phyloP scores from a whole-genome alignment of 805 yeast species.

The Nakazawaea ambrosiae region DNA sequence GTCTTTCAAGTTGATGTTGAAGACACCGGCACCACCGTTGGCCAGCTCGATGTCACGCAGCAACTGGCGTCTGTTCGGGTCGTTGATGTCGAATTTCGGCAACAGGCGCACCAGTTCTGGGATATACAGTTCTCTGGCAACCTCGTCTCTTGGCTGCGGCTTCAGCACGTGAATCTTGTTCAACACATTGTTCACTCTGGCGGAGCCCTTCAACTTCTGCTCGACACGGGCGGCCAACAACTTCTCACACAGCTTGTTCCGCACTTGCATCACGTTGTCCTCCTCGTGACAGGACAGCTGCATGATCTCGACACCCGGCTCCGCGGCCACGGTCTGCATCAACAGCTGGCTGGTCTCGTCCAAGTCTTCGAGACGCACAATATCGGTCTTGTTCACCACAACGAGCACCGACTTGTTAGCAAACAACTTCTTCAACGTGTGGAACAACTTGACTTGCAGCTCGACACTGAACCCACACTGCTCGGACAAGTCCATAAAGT shows the following conservation, averaged over 20 bases:
- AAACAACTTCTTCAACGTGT: constrained; percentile 93
- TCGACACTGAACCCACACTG: constrained; percentile 98
- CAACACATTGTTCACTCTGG: constrained; percentile 80
- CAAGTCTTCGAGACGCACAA: constrained; percentile 78
- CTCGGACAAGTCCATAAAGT: constrained; percentile 97
- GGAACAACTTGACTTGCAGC: constrained; percentile 95
- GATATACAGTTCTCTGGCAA: constrained; percentile 69
- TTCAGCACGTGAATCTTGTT: constrained; percentile 93
- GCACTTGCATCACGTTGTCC: constrained; percentile 90
- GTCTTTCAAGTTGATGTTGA: constrained; percentile 87
- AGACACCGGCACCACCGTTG: constrained; percentile 99
- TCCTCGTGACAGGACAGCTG: constrained; percentile 90
- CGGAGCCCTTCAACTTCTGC: constrained; percentile 89
- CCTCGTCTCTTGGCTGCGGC: constrained; percentile 85
- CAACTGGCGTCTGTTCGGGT: constrained; percentile 74
- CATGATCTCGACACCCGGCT: constrained; percentile 86
- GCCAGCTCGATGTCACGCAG: constrained; percentile 88
- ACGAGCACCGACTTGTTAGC: constrained; percentile 96
- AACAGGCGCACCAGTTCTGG: constrained; percentile 65
- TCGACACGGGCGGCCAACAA: constrained; percentile 92
- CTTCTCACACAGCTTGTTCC: constrained; percentile 97
- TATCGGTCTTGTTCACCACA: constrained; percentile 92
- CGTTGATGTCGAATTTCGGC: constrained; percentile 67
- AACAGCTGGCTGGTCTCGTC: constrained; percentile 67
- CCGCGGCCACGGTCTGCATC: constrained; percentile 54